These are phyloP conservation scores for Tylopilus balloui DNA, from an alignment of 768 basidiomycete species.

Conservation along the genomic window DNA sequence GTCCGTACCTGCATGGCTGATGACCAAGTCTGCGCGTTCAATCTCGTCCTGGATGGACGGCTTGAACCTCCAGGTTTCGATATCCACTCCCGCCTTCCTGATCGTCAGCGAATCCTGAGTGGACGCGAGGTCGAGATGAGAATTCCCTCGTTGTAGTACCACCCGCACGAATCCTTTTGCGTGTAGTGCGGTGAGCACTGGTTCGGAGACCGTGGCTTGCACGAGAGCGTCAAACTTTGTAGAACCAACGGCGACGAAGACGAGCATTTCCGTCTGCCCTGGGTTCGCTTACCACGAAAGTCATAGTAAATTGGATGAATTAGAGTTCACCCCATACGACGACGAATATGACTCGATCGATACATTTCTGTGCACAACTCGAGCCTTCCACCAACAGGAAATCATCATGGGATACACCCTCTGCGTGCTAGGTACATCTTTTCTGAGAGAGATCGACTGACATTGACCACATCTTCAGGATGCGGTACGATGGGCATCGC, in stretches of 20 bases:
- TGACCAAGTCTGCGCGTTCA: conserved; percentile 66
- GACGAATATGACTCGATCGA: conserved; percentile 8
- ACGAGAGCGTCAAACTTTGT: conserved; percentile 80
- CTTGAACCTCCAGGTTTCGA: conserved; percentile 74
- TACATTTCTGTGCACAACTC: background rate
- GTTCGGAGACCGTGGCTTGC: conserved; percentile 49
- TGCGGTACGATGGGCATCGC: conserved; percentile 99
- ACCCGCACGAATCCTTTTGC: conserved; percentile 54
- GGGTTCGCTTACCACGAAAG: background rate
- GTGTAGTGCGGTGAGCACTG: conserved; percentile 53
- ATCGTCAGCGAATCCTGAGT: conserved; percentile 12
- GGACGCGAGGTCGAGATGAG: conserved; percentile 35
- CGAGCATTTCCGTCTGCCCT: conserved; percentile 31
- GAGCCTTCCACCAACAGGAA: background rate
- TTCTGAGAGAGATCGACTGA: conserved; percentile 3
- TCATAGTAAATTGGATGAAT: background rate
- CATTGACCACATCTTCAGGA: conserved; percentile 45
- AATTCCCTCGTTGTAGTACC: conserved; percentile 78
- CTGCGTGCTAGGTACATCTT: conserved; percentile 67
- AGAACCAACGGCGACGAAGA: conserved; percentile 86
- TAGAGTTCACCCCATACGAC: too few species aligned
- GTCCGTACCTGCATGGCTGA: conserved; percentile 86
- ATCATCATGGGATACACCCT: conserved; percentile 83
- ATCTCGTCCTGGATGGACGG: conserved; percentile 65
- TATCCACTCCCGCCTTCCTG: conserved; percentile 39